phyloP scores from a whole-genome alignment of 2,329 filamentous ascomycete genomes.

The Dendryphion nanum region DNA sequence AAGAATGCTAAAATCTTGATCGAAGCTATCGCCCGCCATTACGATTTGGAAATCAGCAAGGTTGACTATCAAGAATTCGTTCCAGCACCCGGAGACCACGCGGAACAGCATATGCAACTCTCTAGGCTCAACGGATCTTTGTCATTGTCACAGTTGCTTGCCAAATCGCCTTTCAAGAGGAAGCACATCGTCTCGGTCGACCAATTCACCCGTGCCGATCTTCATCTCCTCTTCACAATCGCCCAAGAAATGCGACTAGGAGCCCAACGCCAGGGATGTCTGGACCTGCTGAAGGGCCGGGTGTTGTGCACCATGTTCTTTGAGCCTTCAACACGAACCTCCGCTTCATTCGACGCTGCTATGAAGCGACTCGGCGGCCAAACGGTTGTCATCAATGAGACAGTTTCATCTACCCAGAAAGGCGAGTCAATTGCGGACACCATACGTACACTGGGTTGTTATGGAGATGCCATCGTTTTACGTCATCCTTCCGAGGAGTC shows the following conservation, averaged over 20 bases:
- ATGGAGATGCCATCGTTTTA: conserved; percentile 92
- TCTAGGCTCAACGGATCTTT: conserved; percentile 57
- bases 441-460: conserved; percentile 88
- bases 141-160: conserved; percentile 68
- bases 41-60: conserved; percentile 76
- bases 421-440: conserved; percentile 93
- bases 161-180: conserved; percentile 82
- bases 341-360: conserved; percentile 91
- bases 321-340: conserved; percentile 94
- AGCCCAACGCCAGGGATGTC: conserved; percentile 85
- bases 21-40: conserved; percentile 88
- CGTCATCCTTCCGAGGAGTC: conserved; percentile 84
- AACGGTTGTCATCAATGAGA: conserved; percentile 77
- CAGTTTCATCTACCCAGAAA: conserved; percentile 87
- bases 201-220: conserved; percentile 81
- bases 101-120: conserved; percentile 36
- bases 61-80: conserved; percentile 87
- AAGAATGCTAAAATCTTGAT: conserved; percentile 98
- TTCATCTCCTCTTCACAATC: conserved; percentile 92
- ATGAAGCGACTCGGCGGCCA: conserved; percentile 97
- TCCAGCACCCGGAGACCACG: conserved; percentile 33
- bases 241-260: conserved; percentile 97
- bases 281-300: conserved; percentile 81
- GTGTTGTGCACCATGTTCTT: conserved; percentile 94
- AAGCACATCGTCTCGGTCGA: conserved; percentile 89